Conservation (phyloP, 2,329 filamentous ascomycete species). For the Acarospora socialis region DNA sequence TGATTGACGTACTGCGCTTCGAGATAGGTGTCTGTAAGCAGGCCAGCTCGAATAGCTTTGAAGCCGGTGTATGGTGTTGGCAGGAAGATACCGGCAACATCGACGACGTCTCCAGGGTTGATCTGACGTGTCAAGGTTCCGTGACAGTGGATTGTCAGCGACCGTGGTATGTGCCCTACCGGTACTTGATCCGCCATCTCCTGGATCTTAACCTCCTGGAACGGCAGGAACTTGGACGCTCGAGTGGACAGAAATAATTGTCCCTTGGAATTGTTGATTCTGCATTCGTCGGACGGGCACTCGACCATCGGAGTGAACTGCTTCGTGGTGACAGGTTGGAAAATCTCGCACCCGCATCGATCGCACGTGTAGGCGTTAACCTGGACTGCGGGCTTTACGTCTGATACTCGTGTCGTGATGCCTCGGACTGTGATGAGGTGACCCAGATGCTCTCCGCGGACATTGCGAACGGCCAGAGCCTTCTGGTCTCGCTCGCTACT, state of each 20-base stretch:
- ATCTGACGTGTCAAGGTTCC: slow-evolving; percentile 74
- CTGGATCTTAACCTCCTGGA: slow-evolving; percentile 97
- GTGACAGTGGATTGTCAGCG: slow-evolving; percentile 77
- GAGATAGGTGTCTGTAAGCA: slow-evolving; percentile 93
- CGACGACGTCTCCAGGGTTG: slow-evolving; percentile 87
- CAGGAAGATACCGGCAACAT: slow-evolving; percentile 88
- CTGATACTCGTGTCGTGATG: slow-evolving; percentile 88
- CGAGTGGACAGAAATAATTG: slow-evolving; percentile 90
- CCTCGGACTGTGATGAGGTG: slow-evolving; percentile 87
- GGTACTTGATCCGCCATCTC: slow-evolving; percentile 99
- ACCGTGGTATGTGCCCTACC: slow-evolving; percentile 90
- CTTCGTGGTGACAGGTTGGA: slow-evolving; percentile 85
- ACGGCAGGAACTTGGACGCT: slow-evolving; percentile 90
- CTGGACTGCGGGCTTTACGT: slow-evolving; percentile 94
- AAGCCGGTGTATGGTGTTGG: slow-evolving; percentile 98
- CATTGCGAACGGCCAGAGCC: slow-evolving; percentile 77
- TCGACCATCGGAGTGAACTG: slow-evolving; percentile 76
- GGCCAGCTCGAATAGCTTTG: slow-evolving; percentile 85
- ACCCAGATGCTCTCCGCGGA: slow-evolving; percentile 84
- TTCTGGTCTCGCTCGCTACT: slow-evolving; percentile 45
- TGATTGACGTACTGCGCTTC: slow-evolving; percentile 88
- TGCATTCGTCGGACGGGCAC: slow-evolving; percentile 84
- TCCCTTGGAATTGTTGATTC: slow-evolving; percentile 78
- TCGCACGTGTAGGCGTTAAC: slow-evolving; percentile 98
- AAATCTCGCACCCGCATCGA: slow-evolving; percentile 90